Evolutionary conservation across 176 grass and related monocot genomes (phyloP).

Genomic region (Paspalum vaginatum): DNA sequence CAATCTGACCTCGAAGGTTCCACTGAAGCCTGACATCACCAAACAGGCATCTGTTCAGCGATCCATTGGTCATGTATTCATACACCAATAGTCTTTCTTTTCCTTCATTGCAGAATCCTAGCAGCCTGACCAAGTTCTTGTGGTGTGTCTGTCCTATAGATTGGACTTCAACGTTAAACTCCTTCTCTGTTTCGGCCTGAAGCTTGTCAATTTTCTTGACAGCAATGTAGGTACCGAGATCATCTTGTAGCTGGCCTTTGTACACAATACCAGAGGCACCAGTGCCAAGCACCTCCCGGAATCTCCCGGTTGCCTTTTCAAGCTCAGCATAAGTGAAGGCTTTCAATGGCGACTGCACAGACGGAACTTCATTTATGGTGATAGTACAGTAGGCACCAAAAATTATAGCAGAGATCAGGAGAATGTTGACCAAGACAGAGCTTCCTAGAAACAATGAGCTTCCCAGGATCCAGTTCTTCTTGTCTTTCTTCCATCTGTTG

Average conservation of each 20-base stretch:
- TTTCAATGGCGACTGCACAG: background rate
- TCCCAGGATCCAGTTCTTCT: constrained; percentile 33
- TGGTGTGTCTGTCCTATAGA: constrained; percentile 56
- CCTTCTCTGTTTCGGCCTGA: constrained; percentile 49
- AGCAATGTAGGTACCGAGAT: constrained; percentile 15
- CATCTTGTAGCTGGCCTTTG: constrained; percentile 33
- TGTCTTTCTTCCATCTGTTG: constrained; percentile 27
- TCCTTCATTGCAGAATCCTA: constrained; percentile 61
- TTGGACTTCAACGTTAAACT: constrained; percentile 54
- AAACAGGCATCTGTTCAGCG: constrained; percentile 44
- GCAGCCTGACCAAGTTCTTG: constrained; percentile 57
- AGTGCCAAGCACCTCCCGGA: constrained; percentile 48
- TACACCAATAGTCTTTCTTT: constrained; percentile 53
- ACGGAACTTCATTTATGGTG: constrained; percentile 23
- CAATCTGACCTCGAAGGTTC: constrained; percentile 38
- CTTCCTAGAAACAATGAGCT: constrained; percentile 47
- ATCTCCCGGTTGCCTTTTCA: constrained; percentile 41
- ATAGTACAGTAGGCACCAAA: constrained; percentile 14
- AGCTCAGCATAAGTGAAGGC: constrained; percentile 49
- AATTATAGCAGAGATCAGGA: constrained; percentile 23
- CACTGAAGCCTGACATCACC: constrained; percentile 21
- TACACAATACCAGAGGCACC: constrained; percentile 55
- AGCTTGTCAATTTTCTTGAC: constrained; percentile 56
- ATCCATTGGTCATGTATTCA: constrained; percentile 61
- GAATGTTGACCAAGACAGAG: constrained; percentile 44